Conservation (phyloP, 1,284 basidiomycete species). For the Omphalotus olearius region DNA sequence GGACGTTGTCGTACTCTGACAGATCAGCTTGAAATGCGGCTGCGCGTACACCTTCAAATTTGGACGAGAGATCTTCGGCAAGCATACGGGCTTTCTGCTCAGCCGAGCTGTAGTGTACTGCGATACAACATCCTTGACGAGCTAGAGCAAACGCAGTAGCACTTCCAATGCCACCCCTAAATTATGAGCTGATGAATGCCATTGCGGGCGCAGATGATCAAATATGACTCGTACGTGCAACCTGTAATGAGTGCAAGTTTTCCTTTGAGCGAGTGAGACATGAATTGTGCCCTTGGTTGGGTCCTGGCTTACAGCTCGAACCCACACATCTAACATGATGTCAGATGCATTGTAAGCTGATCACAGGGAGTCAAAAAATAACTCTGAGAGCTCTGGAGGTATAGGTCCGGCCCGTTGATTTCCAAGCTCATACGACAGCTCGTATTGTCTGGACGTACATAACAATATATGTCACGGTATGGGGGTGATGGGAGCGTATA, state of each 20-base stretch:
- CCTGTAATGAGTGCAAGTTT: constrained; percentile 39
- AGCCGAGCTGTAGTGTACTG: constrained; percentile 45
- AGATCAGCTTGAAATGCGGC: constrained; percentile 45
- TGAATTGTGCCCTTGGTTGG: too few relatives aligned
- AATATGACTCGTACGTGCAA: constrained; percentile 28
- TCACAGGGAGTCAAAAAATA: too few relatives aligned
- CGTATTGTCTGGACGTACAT: too few relatives aligned
- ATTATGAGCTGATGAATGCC: not conserved
- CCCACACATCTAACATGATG: too few relatives aligned
- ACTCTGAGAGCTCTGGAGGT: too few relatives aligned
- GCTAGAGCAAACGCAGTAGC: constrained; percentile 45
- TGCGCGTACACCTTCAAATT: constrained; percentile 31
- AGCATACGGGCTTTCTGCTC: constrained; percentile 31
- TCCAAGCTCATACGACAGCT: too few relatives aligned
- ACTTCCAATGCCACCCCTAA: constrained; percentile 48
- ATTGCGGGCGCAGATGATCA: not conserved
- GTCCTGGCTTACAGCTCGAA: too few relatives aligned
- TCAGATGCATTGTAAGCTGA: too few relatives aligned
- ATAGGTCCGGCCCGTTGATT: too few relatives aligned
- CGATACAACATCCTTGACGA: constrained; percentile 42
- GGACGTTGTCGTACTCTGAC: constrained; percentile 39
- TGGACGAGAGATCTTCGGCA: constrained; percentile 29
- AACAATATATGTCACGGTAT: too few relatives aligned
- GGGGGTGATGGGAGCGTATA: too few relatives aligned
- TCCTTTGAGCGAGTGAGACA: constrained; percentile 13